Conservation (phyloP, 139 green algal species). For the Ettlia oleoabundans region DNA sequence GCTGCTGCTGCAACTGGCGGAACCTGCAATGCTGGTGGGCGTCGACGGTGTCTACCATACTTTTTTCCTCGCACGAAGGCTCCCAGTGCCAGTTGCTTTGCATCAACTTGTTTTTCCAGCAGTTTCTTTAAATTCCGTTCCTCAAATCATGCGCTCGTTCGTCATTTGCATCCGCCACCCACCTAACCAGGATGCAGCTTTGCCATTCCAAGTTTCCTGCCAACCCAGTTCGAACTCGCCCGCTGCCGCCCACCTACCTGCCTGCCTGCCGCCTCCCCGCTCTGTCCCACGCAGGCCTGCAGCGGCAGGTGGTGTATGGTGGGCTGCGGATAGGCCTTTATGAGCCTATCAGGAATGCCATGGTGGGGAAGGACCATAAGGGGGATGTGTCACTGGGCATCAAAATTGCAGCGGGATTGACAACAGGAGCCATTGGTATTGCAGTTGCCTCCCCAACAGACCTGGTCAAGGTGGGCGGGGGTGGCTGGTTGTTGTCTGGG, state of each 20-base stretch:
- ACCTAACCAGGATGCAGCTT: too few relatives aligned
- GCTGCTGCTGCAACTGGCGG: not conserved
- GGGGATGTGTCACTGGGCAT: conserved; percentile 83
- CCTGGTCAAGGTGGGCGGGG: conserved; percentile 93
- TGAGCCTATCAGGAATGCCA: conserved; percentile 88
- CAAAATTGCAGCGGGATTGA: conserved; percentile 94
- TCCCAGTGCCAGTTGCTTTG: too few relatives aligned
- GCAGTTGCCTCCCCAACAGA: conserved; percentile 91
- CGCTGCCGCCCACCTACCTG: not conserved
- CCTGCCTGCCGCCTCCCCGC: not conserved
- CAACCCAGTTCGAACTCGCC: too few relatives aligned
- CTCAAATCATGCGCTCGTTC: too few relatives aligned
- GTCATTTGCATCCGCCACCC: too few relatives aligned
- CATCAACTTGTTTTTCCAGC: too few relatives aligned
- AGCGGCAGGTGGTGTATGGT: conserved; percentile 95
- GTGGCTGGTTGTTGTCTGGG: too few relatives aligned
- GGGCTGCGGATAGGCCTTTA: conserved; percentile 98
- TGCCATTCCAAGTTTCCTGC: too few relatives aligned
- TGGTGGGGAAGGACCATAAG: conserved; percentile 78
- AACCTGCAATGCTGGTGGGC: not conserved
- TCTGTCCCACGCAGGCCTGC: conserved; percentile 71
- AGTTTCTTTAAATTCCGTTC: too few relatives aligned
- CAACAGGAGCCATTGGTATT: conserved; percentile 92
- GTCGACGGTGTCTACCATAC: not conserved
- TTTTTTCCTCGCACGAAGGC: not conserved